phyloP scores from a whole-genome alignment of 306 rosid species.

The barrel medic (Medicago truncatula) region MtrunA17r5.0-ANR NC_053048.1:54854501-54855000 shows the following conservation, averaged over 20 bases:
- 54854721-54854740: constrained; percentile 22
- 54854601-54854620: not conserved
- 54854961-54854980: constrained; percentile 13
- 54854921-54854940: constrained; percentile 14
- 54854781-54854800: not conserved
- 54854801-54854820: constrained; percentile 26
- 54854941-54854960: constrained; percentile 12
- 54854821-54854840: constrained; percentile 19
- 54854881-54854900: constrained; percentile 3
- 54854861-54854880: constrained; percentile 12
- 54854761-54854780: constrained; percentile 31
- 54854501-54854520: constrained; percentile 43
- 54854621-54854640: constrained; percentile 10
- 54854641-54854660: constrained; percentile 21
- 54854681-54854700: constrained; percentile 25
- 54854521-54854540: constrained; percentile 19
- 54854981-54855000: constrained; percentile 32
- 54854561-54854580: constrained; percentile 25
- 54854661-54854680: constrained; percentile 1
- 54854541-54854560: constrained; percentile 1
- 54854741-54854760: constrained; percentile 20
- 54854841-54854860: constrained; percentile 14
- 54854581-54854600: constrained; percentile 3
- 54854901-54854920: constrained; percentile 18
- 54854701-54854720: constrained; percentile 12